A percentile compares a stretch with the other conserved stretches of the same genome.
Conservation (phyloP, 768 basidiomycete genomes). For the Pholiota molesta region DNA sequence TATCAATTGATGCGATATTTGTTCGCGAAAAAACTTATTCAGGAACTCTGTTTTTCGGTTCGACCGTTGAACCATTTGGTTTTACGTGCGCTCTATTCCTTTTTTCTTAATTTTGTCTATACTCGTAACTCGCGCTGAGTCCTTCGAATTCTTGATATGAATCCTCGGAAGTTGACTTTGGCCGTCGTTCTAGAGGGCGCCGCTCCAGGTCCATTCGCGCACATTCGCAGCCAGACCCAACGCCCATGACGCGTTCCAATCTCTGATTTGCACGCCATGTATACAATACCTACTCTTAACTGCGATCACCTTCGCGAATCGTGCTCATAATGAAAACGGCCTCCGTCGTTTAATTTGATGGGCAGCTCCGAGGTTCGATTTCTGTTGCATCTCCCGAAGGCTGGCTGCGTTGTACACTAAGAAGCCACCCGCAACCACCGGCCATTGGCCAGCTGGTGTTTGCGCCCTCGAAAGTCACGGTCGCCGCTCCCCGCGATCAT, state of each 20-base stretch:
- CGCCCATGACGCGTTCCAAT: not conserved
- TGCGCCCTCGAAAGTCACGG: not conserved
- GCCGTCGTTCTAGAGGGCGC: not conserved
- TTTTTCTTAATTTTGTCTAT: not conserved
- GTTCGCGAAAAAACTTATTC: not conserved
- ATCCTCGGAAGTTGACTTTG: not conserved
- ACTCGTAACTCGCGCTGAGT: not conserved
- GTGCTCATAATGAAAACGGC: not conserved
- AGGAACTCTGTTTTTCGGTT: not conserved
- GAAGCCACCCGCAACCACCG: not conserved
- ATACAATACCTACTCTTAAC: not conserved
- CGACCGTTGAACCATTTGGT: not conserved
- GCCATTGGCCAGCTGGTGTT: not conserved
- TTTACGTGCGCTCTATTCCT: not conserved
- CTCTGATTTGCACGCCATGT: not conserved
- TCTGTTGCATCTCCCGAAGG: not conserved
- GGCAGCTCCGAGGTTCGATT: not conserved
- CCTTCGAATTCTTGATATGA: not conserved
- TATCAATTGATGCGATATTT: conserved; percentile 11
- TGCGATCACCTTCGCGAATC: conserved; percentile 2
- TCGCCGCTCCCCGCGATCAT: not conserved
- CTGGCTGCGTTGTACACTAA: not conserved
- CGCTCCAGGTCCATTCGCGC: not conserved
- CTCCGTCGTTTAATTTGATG: not conserved
- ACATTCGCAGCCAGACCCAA: not conserved